Percentiles rank a stretch among this genome's conserved stretches.
These are phyloP conservation scores for Fraxinus sp. DNA, from an alignment of 305 asterid species.

Conservation along the genomic window DNA sequence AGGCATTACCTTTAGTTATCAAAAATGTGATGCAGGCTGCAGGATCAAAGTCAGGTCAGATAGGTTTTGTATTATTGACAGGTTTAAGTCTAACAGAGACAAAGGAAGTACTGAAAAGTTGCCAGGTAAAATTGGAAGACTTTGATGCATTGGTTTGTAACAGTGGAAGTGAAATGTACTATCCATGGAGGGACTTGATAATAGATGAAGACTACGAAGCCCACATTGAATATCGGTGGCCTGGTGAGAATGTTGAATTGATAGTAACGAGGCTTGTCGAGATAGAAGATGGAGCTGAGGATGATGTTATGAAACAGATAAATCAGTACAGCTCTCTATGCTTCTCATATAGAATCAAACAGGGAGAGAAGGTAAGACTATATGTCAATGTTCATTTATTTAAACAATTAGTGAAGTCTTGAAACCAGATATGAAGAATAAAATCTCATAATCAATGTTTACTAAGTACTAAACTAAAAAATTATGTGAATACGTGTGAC, in stretches of 20 bases:
- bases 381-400: neutral
- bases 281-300: constrained; percentile 38
- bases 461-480: neutral
- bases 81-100: constrained; percentile 53
- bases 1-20: constrained; percentile 44
- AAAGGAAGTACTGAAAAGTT: constrained; percentile 39
- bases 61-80: constrained; percentile 52
- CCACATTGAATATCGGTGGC: constrained; percentile 65
- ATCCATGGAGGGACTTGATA: constrained; percentile 61
- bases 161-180: constrained; percentile 67
- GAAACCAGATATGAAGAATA: neutral
- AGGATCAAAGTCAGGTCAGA: constrained; percentile 44
- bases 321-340: constrained; percentile 49
- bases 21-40: constrained; percentile 52
- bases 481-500: constrained; percentile 6
- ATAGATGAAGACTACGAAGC: constrained; percentile 57
- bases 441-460: constrained; percentile 3
- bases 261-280: constrained; percentile 46
- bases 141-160: constrained; percentile 64
- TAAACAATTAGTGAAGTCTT: neutral
- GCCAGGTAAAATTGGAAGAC: constrained; percentile 39
- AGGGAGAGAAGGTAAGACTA: constrained; percentile 51
- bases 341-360: constrained; percentile 52
- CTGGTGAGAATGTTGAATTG: constrained; percentile 56
- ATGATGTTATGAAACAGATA: constrained; percentile 39